These are phyloP conservation scores for Diaporthe helianthi DNA, from an alignment of 2,329 filamentous ascomycete genomes.

Conservation along the genomic window DNA sequence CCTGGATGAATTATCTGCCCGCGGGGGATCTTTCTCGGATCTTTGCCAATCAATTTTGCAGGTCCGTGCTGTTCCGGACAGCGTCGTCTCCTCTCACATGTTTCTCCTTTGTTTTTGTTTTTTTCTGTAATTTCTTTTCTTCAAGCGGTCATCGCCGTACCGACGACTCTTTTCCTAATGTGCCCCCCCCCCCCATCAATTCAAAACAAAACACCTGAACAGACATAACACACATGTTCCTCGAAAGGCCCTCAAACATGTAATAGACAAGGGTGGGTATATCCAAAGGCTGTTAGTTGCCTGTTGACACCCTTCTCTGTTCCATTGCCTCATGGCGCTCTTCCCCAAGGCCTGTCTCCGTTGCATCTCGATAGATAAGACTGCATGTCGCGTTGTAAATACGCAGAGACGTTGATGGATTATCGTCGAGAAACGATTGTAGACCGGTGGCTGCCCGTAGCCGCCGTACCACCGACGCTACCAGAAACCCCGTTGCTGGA, in stretches of 20 bases:
- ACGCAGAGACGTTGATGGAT: conserved; percentile 1
- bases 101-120: too few species aligned
- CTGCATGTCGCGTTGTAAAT: conserved; percentile 13
- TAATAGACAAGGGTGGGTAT: not conserved
- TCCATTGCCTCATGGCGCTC: not conserved
- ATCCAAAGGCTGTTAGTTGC: not conserved
- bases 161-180: not conserved
- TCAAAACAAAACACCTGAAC: conserved; percentile 29
- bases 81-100: conserved; percentile 21
- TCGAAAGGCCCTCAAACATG: conserved; percentile 13
- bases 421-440: conserved; percentile 29
- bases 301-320: not conserved
- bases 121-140: conserved; percentile 2
- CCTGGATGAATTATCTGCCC: not conserved
- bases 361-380: not conserved
- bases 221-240: conserved; percentile 26
- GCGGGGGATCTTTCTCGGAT: conserved; percentile 17
- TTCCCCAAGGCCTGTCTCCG: not conserved
- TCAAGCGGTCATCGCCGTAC: not conserved
- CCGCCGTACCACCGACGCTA: conserved; percentile 27
- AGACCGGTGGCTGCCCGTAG: conserved; percentile 31
- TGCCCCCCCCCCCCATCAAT: not conserved
- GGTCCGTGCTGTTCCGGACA: conserved; percentile 32
- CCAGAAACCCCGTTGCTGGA: conserved; percentile 24
- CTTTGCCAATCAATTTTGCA: conserved; percentile 16